Conservation (phyloP, 768 basidiomycete genomes). For the Chalciporus piperatus region DNA sequence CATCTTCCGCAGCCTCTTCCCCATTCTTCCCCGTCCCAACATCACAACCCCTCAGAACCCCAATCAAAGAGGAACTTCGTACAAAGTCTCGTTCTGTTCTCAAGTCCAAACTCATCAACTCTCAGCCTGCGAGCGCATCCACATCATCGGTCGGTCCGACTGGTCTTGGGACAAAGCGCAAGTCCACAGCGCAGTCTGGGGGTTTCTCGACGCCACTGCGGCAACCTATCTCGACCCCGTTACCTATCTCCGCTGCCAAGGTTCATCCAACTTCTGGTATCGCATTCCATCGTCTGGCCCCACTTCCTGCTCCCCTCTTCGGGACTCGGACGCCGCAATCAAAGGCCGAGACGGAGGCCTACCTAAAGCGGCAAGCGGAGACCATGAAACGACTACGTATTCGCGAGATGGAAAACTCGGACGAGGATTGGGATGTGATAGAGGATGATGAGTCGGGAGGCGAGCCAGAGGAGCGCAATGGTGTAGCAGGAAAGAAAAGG, state of each 20-base stretch:
- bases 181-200: constrained; percentile 45
- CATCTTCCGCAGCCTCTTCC: constrained; percentile 39
- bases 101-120: constrained; percentile 31
- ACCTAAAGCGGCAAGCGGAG: constrained; percentile 54
- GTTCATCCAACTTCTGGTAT: constrained; percentile 33
- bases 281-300: constrained; percentile 35
- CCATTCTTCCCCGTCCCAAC: constrained; percentile 43
- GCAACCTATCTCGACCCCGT: constrained; percentile 40
- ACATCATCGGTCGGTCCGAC: constrained; percentile 25
- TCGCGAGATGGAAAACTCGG: constrained; percentile 49
- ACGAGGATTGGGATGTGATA: constrained; percentile 42
- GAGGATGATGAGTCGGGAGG: constrained; percentile 53
- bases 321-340: constrained; percentile 31
- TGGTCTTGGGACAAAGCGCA: constrained; percentile 63
- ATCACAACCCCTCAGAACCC: constrained; percentile 56
- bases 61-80: constrained; percentile 51
- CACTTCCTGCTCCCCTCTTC: constrained; percentile 33
- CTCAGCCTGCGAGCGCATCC: constrained; percentile 4
- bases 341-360: constrained; percentile 36
- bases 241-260: constrained; percentile 34
- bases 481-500: constrained; percentile 28
- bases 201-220: constrained; percentile 58
- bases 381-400: constrained; percentile 62
- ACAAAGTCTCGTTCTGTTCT: constrained; percentile 42
- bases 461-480: constrained; percentile 45